These are phyloP conservation scores for Backusella tarrabulga DNA, from an alignment of 192 early-diverging fungal genomes.

Conservation along the genomic window DNA sequence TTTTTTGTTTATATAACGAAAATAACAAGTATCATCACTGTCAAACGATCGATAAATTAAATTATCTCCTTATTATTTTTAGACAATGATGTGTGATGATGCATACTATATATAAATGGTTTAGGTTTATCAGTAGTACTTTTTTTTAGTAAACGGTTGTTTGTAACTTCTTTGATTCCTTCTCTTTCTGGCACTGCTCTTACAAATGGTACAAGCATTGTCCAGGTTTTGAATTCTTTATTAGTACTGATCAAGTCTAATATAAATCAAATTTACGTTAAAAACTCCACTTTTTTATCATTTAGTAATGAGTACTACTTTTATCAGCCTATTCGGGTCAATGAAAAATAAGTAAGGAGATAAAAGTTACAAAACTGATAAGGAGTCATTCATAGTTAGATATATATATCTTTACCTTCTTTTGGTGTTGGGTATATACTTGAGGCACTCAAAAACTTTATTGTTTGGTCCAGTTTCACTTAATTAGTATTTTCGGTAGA, in stretches of 20 bases:
- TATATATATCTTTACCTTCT: neutral
- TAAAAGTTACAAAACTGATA: neutral
- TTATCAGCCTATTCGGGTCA: neutral
- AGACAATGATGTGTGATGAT: neutral
- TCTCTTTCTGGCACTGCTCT: neutral
- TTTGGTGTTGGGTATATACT: neutral
- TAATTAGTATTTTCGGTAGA: neutral
- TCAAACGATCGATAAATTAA: neutral
- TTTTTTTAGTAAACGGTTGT: neutral
- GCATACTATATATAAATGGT: neutral
- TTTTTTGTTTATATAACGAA: neutral
- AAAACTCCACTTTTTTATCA: neutral
- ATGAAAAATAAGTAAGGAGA: neutral
- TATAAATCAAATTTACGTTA: neutral
- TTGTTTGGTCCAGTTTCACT: neutral
- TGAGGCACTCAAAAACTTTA: neutral
- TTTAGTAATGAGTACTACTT: neutral
- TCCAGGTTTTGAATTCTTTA: neutral
- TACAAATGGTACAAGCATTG: neutral
- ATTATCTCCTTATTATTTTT: neutral
- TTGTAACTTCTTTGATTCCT: neutral
- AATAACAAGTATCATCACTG: neutral
- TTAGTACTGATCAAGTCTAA: neutral
- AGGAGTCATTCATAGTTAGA: neutral
- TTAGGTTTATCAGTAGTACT: neutral